Conservation (phyloP, 257 asterid species). For the Solanum megistacrolobum region DNA sequence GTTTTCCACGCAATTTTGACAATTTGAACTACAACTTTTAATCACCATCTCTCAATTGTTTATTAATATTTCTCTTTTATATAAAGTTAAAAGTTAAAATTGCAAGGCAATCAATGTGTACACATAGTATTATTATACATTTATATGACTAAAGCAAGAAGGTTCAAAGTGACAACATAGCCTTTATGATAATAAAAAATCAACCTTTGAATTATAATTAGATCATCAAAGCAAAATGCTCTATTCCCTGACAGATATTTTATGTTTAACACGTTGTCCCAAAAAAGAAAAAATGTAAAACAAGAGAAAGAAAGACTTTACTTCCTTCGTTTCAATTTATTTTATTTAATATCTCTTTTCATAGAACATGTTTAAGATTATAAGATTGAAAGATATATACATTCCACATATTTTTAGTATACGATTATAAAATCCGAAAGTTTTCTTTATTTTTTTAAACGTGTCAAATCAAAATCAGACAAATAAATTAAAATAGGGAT, state of each 20-base stretch:
- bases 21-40: not conserved
- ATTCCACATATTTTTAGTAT: too few relatives aligned
- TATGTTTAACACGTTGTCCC: not conserved
- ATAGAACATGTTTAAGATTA: not conserved
- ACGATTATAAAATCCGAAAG: accelerated
- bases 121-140: not conserved
- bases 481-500: not conserved
- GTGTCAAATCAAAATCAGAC: not conserved
- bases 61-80: not conserved
- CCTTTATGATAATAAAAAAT: not conserved
- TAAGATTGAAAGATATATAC: not conserved
- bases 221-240: not conserved
- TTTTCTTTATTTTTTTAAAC: not conserved
- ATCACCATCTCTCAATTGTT: not conserved
- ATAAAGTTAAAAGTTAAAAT: not conserved
- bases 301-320: not conserved
- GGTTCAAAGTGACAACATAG: not conserved
- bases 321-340: too few relatives aligned
- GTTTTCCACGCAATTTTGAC: not conserved
- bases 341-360: not conserved
- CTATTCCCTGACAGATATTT: not conserved
- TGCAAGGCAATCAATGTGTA: not conserved
- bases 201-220: not conserved
- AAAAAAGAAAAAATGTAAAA: not conserved
- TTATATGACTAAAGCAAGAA: not conserved